These are phyloP conservation scores for Brasenia schreberi DNA, from an alignment of 164 flowering plant species.

Conservation along the genomic window DNA sequence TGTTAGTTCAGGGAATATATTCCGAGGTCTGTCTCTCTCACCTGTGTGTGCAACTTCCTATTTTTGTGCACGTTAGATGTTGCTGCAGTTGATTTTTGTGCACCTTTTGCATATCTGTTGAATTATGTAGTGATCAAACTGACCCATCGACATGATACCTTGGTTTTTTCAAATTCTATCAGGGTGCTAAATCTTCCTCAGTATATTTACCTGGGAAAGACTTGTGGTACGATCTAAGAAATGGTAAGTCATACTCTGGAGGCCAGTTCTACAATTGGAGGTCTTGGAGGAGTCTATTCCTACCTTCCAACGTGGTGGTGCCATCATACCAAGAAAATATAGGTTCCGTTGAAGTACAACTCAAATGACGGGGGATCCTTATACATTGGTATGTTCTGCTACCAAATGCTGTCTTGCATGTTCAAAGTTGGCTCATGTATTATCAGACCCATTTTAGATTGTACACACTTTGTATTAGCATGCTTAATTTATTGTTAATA, in stretches of 20 bases:
- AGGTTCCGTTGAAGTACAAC: conserved; percentile 86
- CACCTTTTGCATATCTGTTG: no score
- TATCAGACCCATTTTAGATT: no score
- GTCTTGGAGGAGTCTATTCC: conserved; percentile 73
- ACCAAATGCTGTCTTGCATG: no score
- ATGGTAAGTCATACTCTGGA: conserved; percentile 59
- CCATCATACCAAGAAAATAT: conserved; percentile 85
- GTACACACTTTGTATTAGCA: no score
- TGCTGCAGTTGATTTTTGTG: no score
- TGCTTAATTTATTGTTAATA: no score
- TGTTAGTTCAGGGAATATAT: conserved; percentile 89
- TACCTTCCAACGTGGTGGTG: conserved; percentile 83
- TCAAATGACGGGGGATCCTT: conserved; percentile 94
- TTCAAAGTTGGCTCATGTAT: no score
- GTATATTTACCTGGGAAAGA: conserved; percentile 83
- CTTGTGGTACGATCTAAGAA: conserved; percentile 83
- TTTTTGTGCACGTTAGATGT: not conserved
- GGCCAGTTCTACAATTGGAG: conserved; percentile 58
- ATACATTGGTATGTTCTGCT: conserved; percentile 67
- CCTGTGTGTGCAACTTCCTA: not conserved
- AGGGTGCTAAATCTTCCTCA: conserved; percentile 67
- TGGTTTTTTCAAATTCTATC: conserved; percentile 3
- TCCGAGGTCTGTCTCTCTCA: conserved; percentile 35
- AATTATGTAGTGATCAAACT: no score
- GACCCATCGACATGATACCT: not conserved